phyloP scores from a whole-genome alignment of 345 rosid genomes.

The Gynandropsis gynandra region DNA sequence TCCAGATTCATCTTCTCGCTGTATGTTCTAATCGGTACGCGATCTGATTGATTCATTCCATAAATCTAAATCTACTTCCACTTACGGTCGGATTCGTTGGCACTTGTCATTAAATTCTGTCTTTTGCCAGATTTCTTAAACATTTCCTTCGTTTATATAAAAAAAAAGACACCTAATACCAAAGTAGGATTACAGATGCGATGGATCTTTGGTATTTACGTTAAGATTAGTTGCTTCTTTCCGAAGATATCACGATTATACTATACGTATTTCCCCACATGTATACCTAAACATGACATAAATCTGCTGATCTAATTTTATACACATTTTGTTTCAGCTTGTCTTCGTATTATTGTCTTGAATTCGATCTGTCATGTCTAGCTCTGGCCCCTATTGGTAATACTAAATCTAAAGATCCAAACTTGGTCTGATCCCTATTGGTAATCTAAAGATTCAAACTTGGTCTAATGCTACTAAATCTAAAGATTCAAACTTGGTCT shows the following conservation, averaged over 20 bases:
- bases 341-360: slow-evolving; percentile 14
- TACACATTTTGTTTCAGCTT: neutral
- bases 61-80: slow-evolving; percentile 13
- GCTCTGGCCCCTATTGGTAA: neutral
- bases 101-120: neutral
- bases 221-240: slow-evolving; percentile 11
- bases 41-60: slow-evolving; percentile 2
- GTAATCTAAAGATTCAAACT: slow-evolving; percentile 16
- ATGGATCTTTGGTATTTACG: slow-evolving; percentile 23
- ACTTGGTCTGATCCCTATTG: slow-evolving; percentile 2
- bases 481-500: slow-evolving; percentile 17
- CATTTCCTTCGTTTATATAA: no score
- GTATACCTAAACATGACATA: no score
- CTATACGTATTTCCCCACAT: no score
- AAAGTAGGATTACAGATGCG: slow-evolving; percentile 16
- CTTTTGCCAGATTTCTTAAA: slow-evolving; percentile 17
- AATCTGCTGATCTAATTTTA: slow-evolving; percentile 14
- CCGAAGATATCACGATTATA: slow-evolving; percentile 19
- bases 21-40: slow-evolving; percentile 17
- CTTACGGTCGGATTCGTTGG: slow-evolving; percentile 12
- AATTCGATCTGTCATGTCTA: slow-evolving; percentile 16
- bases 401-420: slow-evolving; percentile 7
- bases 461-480: neutral
- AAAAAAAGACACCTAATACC: no score
- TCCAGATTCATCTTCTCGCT: slow-evolving; percentile 22